Evolutionary conservation across 495 filamentous ascomycete genomes (phyloP), one percentile per base, ranked within the genome.

Genomic region (Xylaria nigripes): DNA sequence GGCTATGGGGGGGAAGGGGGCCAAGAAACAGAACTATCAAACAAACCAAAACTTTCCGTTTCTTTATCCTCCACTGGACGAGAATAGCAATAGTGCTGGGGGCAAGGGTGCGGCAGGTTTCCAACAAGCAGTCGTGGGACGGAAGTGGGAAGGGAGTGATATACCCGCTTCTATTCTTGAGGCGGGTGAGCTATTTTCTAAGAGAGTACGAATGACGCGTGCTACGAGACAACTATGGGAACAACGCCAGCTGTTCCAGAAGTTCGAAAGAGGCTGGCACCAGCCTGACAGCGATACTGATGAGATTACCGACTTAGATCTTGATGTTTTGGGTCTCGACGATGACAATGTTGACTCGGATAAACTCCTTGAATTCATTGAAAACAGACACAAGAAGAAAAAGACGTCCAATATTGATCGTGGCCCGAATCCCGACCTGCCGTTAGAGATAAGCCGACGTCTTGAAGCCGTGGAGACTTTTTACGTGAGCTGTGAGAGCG

Each of bases 21-120:
- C 86, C 15, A 98, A 98, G 73, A 98, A 98, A 63, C 94, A 97
- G 58, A 98, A 97, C 54, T 98, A 97, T 65, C 93, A 98, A 68
- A 98, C 93, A 0, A 98, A 98, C 64, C 93, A 98, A 58, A 91
- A 95, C 60, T 98, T 98, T 59, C 93, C 93, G 0, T 96, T 98
- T 60, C 82, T 98, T 72, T 98, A 97, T 61, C 94, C 93, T 2
- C 91, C 93, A 2, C 70, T 94, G 13, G 89, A 94, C 71, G 82
- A 81, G 55, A 80, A 80, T 6, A 92, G 84, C 68, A 93, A 90
- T 61, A 84, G 81, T 50, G 81, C 90, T 42, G 90, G 92, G 50
- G 93, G 91, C 5, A 96, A 94, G 64, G 89, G 87, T 29, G 81
- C 71, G 15, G 87, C 86, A 1, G 83, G 84, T 27, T 68, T 86